Conservation (phyloP, 106 monocot genomes). For the Dioscorea dumetorum region DNA sequence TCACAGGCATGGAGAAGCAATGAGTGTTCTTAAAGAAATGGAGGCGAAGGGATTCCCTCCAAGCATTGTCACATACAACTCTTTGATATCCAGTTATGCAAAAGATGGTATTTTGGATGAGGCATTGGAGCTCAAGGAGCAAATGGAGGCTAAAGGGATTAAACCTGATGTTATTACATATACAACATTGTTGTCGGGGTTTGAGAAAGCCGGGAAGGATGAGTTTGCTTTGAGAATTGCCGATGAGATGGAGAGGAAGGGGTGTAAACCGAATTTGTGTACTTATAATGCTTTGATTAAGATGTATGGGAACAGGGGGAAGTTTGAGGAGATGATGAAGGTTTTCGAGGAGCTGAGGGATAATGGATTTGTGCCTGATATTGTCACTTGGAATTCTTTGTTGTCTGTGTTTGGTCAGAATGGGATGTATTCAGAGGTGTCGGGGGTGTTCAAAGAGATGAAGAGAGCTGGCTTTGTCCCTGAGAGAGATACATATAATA, state of each 20-base stretch:
- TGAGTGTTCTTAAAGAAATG: slow-evolving; percentile 64
- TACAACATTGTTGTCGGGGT: slow-evolving; percentile 83
- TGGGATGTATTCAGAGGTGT: slow-evolving; percentile 75
- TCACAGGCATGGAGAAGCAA: slow-evolving; percentile 58
- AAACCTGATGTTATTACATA: slow-evolving; percentile 83
- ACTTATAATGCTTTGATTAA: slow-evolving; percentile 91
- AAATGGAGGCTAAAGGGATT: slow-evolving; percentile 84
- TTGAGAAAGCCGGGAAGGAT: slow-evolving; percentile 90
- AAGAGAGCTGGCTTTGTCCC: slow-evolving; percentile 93
- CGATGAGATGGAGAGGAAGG: slow-evolving; percentile 66
- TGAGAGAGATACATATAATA: slow-evolving; percentile 91
- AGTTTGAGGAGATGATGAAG: slow-evolving; percentile 75
- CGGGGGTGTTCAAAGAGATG: slow-evolving; percentile 95
- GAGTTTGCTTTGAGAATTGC: slow-evolving; percentile 41
- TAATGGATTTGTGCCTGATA: slow-evolving; percentile 56
- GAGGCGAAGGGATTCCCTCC: slow-evolving; percentile 49
- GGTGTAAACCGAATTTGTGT: slow-evolving; percentile 77
- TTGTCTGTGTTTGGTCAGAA: slow-evolving; percentile 91
- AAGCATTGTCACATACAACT: slow-evolving; percentile 77
- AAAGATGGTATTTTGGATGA: slow-evolving; percentile 84
- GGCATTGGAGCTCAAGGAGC: slow-evolving; percentile 67
- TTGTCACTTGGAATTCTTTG: slow-evolving; percentile 96
- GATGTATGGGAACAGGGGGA: slow-evolving; percentile 83
- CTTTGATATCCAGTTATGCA: slow-evolving; percentile 74
- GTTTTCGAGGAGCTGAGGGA: slow-evolving; percentile 68